phyloP scores from a whole-genome alignment of 1,284 basidiomycete genomes.

The Malassezia pachydermatis region DNA sequence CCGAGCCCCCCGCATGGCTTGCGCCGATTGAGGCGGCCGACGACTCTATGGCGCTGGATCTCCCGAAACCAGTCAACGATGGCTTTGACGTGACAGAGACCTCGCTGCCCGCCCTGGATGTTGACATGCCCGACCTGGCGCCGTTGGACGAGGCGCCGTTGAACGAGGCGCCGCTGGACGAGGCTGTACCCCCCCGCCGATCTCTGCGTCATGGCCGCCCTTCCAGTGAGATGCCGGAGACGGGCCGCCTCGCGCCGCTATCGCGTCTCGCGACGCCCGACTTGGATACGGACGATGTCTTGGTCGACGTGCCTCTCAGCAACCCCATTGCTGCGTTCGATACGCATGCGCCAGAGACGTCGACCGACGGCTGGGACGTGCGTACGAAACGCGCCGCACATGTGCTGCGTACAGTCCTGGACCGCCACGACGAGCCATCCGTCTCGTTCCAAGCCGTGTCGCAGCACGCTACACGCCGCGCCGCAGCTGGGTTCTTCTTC shows the following conservation, averaged over 20 bases:
- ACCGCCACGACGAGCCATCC: constrained; percentile 13
- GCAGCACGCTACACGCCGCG: constrained; percentile 73
- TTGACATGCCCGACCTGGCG: neutral
- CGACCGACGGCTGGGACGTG: constrained; percentile 40
- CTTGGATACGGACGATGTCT: constrained; percentile 57
- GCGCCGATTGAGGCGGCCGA: constrained; percentile 9
- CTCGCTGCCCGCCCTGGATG: neutral
- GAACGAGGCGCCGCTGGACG: constrained; percentile 14
- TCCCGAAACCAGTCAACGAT: neutral
- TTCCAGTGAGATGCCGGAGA: constrained; percentile 15
- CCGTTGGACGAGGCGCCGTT: constrained; percentile 19
- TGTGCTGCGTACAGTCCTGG: constrained; percentile 35
- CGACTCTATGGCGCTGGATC: neutral
- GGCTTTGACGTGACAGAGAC: constrained; percentile 6
- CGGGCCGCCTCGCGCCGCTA: constrained; percentile 28
- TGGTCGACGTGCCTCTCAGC: constrained; percentile 55
- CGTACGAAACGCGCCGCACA: constrained; percentile 46
- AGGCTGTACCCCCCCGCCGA: constrained; percentile 5
- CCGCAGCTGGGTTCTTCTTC: constrained; percentile 92
- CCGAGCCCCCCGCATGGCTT: neutral
- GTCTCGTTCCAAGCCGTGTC: constrained; percentile 64
- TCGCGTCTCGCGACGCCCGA: constrained; percentile 50
- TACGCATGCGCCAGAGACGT: constrained; percentile 52
- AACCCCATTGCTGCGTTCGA: constrained; percentile 78
- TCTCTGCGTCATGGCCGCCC: constrained; percentile 10